phyloP scores from a whole-genome alignment of 2,329 filamentous ascomycete species.

The Thermoascus crustaceus region DNA sequence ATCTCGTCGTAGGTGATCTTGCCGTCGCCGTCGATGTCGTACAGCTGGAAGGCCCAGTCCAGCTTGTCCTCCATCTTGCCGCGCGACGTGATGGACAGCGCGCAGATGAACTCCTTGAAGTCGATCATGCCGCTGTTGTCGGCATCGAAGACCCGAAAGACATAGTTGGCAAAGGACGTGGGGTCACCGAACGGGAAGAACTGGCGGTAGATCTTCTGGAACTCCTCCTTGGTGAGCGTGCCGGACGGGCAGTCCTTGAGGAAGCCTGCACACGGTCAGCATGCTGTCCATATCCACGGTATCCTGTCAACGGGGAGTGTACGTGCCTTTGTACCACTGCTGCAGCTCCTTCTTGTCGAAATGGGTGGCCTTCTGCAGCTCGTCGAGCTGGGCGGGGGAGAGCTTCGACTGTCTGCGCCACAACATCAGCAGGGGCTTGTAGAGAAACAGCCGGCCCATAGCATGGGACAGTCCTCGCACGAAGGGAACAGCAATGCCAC shows the following conservation, averaged over 20 bases:
- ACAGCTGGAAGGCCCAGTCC: conserved; percentile 98
- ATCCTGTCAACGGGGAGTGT: neutral
- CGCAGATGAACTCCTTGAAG: conserved; percentile 99
- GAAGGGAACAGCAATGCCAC: no score
- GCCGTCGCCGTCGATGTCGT: conserved; percentile 97
- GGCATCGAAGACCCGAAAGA: conserved; percentile 98
- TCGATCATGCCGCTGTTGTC: conserved; percentile 97
- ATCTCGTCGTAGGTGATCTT: conserved; percentile 99
- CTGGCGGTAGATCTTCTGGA: conserved; percentile 99
- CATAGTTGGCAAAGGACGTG: conserved; percentile 94
- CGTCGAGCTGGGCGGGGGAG: conserved; percentile 87
- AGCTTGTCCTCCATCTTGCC: conserved; percentile 99
- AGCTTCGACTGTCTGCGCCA: conserved; percentile 84
- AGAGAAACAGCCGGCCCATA: no score
- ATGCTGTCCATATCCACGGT: neutral
- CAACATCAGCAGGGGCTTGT: neutral
- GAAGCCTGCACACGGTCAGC: conserved; percentile 59
- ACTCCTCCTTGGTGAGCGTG: conserved; percentile 95
- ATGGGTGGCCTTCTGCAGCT: conserved; percentile 93
- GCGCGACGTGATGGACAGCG: conserved; percentile 88
- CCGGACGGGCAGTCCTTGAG: conserved; percentile 96
- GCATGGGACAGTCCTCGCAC: no score
- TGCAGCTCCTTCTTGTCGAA: conserved; percentile 99
- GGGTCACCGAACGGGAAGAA: conserved; percentile 99
- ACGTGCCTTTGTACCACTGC: conserved; percentile 97